Evolutionary conservation across 805 yeast species (phyloP).

Genomic region (Jamesozyma jinghongensis): DNA sequence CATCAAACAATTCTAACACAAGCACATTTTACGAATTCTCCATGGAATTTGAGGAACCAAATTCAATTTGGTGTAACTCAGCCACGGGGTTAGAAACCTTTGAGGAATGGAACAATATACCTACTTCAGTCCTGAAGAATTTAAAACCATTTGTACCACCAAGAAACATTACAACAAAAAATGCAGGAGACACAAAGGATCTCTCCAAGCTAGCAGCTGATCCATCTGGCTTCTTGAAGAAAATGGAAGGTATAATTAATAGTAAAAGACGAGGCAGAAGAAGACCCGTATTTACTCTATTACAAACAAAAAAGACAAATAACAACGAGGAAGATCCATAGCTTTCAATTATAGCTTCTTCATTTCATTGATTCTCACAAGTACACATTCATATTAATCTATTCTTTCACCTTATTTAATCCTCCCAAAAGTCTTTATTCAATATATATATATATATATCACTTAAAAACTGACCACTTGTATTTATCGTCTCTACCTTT

Average conservation of each 20-base stretch:
- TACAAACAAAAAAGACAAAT: conserved; percentile 13
- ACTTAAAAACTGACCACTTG: too few relatives aligned
- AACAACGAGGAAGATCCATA: not conserved
- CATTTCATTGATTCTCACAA: too few relatives aligned
- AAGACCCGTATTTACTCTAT: conserved; percentile 22
- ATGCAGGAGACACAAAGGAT: not conserved
- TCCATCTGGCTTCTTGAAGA: conserved; percentile 5
- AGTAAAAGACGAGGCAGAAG: conserved; percentile 21
- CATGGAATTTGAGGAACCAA: conserved; percentile 23
- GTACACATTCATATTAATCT: not conserved
- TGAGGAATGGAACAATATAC: conserved; percentile 29
- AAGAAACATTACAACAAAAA: not conserved
- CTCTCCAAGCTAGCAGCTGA: not conserved
- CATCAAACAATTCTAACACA: conserved; percentile 5
- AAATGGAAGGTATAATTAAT: conserved; percentile 3
- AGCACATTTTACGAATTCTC: conserved; percentile 22
- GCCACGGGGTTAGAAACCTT: conserved; percentile 32
- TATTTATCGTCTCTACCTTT: not conserved
- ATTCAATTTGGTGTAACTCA: conserved; percentile 26
- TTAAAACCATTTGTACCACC: conserved; percentile 32
- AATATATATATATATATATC: too few relatives aligned
- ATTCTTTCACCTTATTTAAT: not conserved
- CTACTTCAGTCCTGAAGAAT: conserved; percentile 23
- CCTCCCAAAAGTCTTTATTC: not conserved
- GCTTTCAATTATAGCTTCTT: too few relatives aligned